These are phyloP conservation scores for Torulaspora globosa DNA, from an alignment of 1,139 yeast genomes.

Conservation along the genomic window DNA sequence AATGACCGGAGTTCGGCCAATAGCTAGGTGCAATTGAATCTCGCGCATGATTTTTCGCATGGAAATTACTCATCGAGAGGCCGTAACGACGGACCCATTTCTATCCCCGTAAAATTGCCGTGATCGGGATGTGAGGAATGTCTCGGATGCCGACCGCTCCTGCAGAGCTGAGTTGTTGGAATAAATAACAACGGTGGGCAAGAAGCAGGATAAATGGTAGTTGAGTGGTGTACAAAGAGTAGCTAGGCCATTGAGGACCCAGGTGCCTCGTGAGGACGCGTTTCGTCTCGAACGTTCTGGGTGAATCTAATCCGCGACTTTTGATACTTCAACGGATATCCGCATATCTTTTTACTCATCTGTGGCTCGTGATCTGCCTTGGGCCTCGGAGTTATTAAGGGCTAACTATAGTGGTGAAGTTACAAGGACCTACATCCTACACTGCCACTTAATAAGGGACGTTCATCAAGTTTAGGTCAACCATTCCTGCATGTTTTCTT, in stretches of 20 bases:
- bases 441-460: background rate
- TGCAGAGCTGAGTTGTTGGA: background rate
- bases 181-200: conserved; percentile 1
- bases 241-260: background rate
- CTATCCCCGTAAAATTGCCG: conserved; percentile 1
- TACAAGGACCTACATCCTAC: background rate
- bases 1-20: conserved; percentile 1
- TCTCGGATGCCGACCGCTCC: background rate
- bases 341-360: background rate
- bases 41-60: background rate
- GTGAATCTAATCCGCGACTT: background rate
- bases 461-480: background rate
- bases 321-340: background rate
- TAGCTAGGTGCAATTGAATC: background rate
- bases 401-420: background rate
- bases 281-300: conserved; percentile 3
- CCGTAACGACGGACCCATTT: background rate
- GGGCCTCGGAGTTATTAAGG: background rate
- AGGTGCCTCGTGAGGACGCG: background rate
- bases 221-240: background rate
- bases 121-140: background rate
- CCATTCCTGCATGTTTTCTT: background rate
- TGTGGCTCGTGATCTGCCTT: background rate
- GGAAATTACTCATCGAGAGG: background rate
- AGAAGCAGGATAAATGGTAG: background rate